Conservation (phyloP, 306 rosid genomes). For the Corylus avellana region DNA sequence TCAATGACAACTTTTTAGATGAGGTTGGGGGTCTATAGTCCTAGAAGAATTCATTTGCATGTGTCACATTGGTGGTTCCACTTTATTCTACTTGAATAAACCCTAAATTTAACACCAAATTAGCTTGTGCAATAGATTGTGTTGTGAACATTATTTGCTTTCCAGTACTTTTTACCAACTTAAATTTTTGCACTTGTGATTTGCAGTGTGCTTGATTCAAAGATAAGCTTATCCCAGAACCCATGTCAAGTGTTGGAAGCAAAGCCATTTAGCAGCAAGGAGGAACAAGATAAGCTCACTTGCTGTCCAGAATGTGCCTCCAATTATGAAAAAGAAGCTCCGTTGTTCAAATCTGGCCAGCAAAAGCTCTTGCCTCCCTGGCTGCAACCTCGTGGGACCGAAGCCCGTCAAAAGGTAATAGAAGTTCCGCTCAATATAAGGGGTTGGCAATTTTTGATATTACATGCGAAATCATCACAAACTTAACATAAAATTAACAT, state of each 20-base stretch:
- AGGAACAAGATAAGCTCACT: slow-evolving; percentile 51
- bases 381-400: slow-evolving; percentile 75
- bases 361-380: slow-evolving; percentile 79
- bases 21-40: not conserved
- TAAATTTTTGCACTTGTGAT: slow-evolving; percentile 32
- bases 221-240: slow-evolving; percentile 39
- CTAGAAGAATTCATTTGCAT: not conserved
- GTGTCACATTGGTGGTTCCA: not conserved
- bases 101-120: not conserved
- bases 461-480: no score
- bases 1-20: not conserved
- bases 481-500: no score
- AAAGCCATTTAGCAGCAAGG: slow-evolving; percentile 51
- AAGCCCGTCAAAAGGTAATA: slow-evolving; percentile 65
- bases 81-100: not conserved
- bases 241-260: slow-evolving; percentile 47
- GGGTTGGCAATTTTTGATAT: no score
- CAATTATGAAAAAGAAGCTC: slow-evolving; percentile 75
- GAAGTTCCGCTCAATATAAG: not conserved
- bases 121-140: not conserved
- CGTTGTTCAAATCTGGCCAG: slow-evolving; percentile 57
- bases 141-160: not conserved
- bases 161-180: slow-evolving; percentile 10
- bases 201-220: slow-evolving; percentile 71
- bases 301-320: slow-evolving; percentile 78